Conservation (phyloP, 2,329 filamentous ascomycete species). For the Fusarium duplospermum region DNA sequence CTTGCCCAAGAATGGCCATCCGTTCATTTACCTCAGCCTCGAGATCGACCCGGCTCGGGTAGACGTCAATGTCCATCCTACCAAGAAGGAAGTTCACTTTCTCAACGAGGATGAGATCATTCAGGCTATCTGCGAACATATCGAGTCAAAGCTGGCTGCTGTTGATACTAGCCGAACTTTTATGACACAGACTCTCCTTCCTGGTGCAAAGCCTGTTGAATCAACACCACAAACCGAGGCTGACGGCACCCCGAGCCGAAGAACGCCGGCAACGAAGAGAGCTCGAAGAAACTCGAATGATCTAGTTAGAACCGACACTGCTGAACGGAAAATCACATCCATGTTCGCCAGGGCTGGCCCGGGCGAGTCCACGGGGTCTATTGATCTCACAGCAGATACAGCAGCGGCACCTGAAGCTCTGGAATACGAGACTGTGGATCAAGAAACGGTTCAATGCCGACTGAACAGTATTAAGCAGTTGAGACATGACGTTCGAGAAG, state of each 20-base stretch:
- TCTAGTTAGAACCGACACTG: constrained; percentile 89
- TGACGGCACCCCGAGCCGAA: constrained; percentile 47
- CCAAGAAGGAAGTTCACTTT: constrained; percentile 96
- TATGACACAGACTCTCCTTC: constrained; percentile 90
- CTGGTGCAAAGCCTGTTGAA: constrained; percentile 63
- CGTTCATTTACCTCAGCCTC: constrained; percentile 91
- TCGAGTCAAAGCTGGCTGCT: constrained; percentile 81
- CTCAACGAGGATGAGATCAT: constrained; percentile 97
- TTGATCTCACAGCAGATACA: constrained; percentile 48
- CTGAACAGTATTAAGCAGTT: constrained; percentile 89
- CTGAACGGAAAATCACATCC: constrained; percentile 92
- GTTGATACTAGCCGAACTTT: constrained; percentile 96
- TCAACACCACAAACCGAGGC: constrained; percentile 41
- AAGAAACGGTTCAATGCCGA: constrained; percentile 75
- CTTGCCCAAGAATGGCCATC: constrained; percentile 92
- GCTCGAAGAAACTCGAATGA: constrained; percentile 70
- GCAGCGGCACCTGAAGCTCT: constrained; percentile 60
- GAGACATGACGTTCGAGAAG: constrained; percentile 81
- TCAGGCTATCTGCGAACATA: constrained; percentile 83
- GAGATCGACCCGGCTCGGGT: constrained; percentile 93
- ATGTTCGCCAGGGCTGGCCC: constrained; percentile 78
- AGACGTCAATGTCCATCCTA: constrained; percentile 97
- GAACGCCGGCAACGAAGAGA: constrained; percentile 53
- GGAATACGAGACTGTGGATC: constrained; percentile 79
- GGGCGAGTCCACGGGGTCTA: constrained; percentile 33